Conservation (phyloP, 1,284 basidiomycete species). For the Afroboletus lepidellus region DNA sequence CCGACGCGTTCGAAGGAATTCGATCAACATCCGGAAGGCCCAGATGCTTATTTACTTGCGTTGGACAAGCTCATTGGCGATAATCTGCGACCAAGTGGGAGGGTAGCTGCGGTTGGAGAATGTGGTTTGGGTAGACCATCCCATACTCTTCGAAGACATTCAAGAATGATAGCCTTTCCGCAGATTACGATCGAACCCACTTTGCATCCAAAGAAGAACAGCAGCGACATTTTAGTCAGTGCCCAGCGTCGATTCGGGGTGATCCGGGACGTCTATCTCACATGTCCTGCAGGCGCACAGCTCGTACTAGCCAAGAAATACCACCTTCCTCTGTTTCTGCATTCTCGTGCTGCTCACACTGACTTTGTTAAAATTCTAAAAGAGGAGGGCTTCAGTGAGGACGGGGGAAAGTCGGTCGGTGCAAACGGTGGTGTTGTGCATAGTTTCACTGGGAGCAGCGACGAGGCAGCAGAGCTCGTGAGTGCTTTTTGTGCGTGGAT, state of each 20-base stretch:
- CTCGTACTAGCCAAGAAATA: conserved; percentile 70
- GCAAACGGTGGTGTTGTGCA: conserved; percentile 80
- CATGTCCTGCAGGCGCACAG: conserved; percentile 47
- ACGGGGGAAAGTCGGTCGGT: conserved; percentile 55
- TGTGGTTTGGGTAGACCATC: conserved; percentile 72
- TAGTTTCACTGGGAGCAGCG: conserved; percentile 75
- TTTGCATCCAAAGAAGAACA: conserved; percentile 69
- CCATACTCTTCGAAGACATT: not conserved
- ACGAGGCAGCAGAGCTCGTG: conserved; percentile 72
- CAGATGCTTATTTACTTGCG: conserved; percentile 62
- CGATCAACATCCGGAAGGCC: conserved; percentile 58
- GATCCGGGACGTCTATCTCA: not conserved
- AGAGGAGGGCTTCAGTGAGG: conserved; percentile 62
- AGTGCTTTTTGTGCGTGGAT: conserved; percentile 22
- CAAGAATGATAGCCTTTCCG: conserved; percentile 1
- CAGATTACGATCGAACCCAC: conserved; percentile 84
- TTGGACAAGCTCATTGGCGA: conserved; percentile 56
- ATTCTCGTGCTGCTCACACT: conserved; percentile 74
- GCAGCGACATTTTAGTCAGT: conserved; percentile 63
- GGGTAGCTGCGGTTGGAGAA: conserved; percentile 81
- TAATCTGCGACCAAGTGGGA: conserved; percentile 55
- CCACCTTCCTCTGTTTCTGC: conserved; percentile 81
- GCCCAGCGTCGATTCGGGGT: not conserved
- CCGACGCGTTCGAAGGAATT: conserved; percentile 84
- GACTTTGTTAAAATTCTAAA: conserved; percentile 72